Base-by-base conservation (phyloP, 768 basidiomycete species). In the Termitomyces sp. region DNA sequence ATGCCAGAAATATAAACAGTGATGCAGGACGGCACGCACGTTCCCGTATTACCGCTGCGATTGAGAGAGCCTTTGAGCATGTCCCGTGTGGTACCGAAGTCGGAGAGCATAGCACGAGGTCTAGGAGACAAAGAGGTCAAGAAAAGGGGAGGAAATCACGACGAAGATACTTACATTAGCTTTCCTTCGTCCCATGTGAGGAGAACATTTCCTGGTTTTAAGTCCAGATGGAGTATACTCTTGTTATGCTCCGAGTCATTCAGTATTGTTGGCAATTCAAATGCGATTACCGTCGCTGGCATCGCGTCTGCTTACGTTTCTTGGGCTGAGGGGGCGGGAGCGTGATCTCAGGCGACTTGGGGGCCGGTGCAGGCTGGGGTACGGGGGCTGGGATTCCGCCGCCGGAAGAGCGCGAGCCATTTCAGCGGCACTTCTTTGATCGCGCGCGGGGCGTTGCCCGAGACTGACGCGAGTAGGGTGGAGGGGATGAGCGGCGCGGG, bases 11-110 rank as follows among this genome's bases (percentile, higher is more conserved):
- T 36, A 9, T 43, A 29, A 16, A 27, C 20, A 29, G 27, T 13
- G 31, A 6, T 37, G 54, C 79, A 90, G 67, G 64, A 91, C 93
- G 36, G n/a, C 3, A 80, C 90, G 67, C 64, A 91, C 83, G 95
- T 98, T 66, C 95, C 95, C 9, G 95, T 97, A 65, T 94, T 92
- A n/a, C 95, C 95, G 3, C 91, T 90, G 24, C 95, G 82, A 16
- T 78, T 72, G 13, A 83, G 74, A 18, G 83, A 77, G 6, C 84
- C 80, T 49, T 85, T 80, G 18, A 95, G 76, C 88, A 92, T 92
- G 65, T 96, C 94, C 49, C 92, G 86, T 26, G 92, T 93, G 0
- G 94, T 96, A 18, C 95, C 95, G 70, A 98, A 98, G 65, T 98
- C 95, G 2, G 92, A 93, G 18, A 98, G 76, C 91, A 98, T 93